Evolutionary conservation across 352 stramenopile species (phyloP).

Genomic region (Thraustotheca clavata): DNA sequence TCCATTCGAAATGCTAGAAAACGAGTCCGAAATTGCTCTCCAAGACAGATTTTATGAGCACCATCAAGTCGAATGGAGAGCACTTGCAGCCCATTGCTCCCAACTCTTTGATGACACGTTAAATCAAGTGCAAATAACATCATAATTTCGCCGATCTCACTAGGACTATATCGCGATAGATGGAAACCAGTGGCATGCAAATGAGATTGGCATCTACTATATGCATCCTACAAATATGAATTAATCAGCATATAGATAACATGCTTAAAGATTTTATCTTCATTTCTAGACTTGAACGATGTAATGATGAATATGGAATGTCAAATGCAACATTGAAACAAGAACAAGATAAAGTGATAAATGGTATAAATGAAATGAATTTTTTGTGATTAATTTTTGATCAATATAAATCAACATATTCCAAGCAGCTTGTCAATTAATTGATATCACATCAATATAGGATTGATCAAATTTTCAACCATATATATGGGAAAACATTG

Average conservation of each 20-base stretch:
- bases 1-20: neutral
- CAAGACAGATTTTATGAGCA: neutral
- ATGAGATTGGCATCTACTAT: neutral
- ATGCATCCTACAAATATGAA: neutral
- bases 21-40: neutral
- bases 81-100: neutral
- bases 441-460: too few relatives aligned
- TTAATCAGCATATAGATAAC: neutral
- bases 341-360: too few relatives aligned
- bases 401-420: too few relatives aligned
- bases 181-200: neutral
- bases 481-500: too few relatives aligned
- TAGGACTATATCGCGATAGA: too few relatives aligned
- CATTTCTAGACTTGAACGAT: neutral
- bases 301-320: neutral
- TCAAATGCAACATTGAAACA: too few relatives aligned
- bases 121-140: neutral
- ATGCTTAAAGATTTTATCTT: neutral
- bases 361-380: too few relatives aligned
- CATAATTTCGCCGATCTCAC: too few relatives aligned
- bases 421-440: too few relatives aligned
- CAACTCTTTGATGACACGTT: neutral
- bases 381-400: too few relatives aligned
- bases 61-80: neutral
- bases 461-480: too few relatives aligned